Base-by-base conservation (phyloP, 192 early-diverging fungal genomes). In the Umbelopsis sp. region DNA sequence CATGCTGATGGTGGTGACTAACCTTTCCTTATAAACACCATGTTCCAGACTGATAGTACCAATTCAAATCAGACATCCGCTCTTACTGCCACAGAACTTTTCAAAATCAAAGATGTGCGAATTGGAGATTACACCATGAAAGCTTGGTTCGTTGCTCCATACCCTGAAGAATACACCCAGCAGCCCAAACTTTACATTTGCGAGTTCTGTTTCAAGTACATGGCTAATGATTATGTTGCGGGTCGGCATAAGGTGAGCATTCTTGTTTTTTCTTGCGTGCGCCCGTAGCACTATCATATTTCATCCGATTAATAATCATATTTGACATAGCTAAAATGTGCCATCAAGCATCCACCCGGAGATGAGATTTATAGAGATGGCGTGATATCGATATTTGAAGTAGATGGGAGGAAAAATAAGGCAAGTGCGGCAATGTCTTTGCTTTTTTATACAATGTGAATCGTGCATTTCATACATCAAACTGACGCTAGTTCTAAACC, bases 141-240 rank as follows among this genome's bases (percentile, higher is more conserved):
- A 74, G 93, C 94, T 7, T 99, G 97, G 97, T 98, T 95, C 76
- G 79, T 89, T 11, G 93, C 97, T 29, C 96, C 97, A 10, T 98
- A 96, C 73, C 96, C 96, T 4, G 94, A 97, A 74, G 97, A 99
- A 81, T 99, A 98, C 82, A 95, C 90, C 74, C 83, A 85, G 6
- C 85, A 90, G 47, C 80, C 86, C 25, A 83, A 83, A 11, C 75
- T 99, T 43, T 96, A 92, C 74, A 86, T 99, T n/a, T 99, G 97
- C 85, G 96, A 99, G 81, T 97, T 87, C 70, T 99, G 97, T 73
- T 83, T 99, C 75, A 98, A 97, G 79, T 98, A 98, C 77, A 96
- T 98, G 94, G 96, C 95, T 71, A 94, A 90, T 75, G 81, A 84
- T 38, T 98, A 87, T 79, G 87, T 91, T 45, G 86, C 90, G 24